Evolutionary conservation across 2,329 filamentous ascomycete genomes (phyloP).

Genomic region (Pestalotiopsis sp.): DNA sequence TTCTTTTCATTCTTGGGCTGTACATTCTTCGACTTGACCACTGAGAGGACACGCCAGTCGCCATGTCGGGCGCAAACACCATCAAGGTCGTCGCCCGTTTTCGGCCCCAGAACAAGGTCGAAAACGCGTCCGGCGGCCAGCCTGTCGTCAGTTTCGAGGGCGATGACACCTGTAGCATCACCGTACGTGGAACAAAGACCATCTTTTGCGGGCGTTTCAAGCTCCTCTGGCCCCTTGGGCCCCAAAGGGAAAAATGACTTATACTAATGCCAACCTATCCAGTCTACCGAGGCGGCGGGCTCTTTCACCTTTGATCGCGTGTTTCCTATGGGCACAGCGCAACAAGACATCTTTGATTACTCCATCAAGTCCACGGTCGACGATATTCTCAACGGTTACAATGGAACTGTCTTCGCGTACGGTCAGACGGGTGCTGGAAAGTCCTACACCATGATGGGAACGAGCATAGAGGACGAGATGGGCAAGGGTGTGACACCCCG

Average conservation of each 20-base stretch:
- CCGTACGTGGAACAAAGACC: slow-evolving; percentile 59
- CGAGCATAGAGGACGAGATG: slow-evolving; percentile 87
- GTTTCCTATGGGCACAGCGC: slow-evolving; percentile 90
- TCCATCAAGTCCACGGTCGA: slow-evolving; percentile 95
- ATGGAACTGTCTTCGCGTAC: slow-evolving; percentile 98
- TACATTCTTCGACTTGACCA: slow-evolving; percentile 18
- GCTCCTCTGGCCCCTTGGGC: slow-evolving; percentile 6
- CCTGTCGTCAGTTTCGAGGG: slow-evolving; percentile 88
- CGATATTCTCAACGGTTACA: slow-evolving; percentile 98
- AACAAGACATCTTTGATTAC: slow-evolving; percentile 96
- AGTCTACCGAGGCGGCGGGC: slow-evolving; percentile 83
- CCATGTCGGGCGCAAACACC: slow-evolving; percentile 63
- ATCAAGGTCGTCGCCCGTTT: slow-evolving; percentile 97
- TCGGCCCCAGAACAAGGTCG: slow-evolving; percentile 93
- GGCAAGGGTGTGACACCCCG: slow-evolving; percentile 94
- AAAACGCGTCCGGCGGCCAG: slow-evolving; percentile 86
- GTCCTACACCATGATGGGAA: slow-evolving; percentile 98
- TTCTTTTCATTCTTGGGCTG: neutral
- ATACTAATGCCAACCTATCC: slow-evolving; percentile 21
- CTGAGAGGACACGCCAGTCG: slow-evolving; percentile 32
- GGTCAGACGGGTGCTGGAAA: slow-evolving; percentile 98
- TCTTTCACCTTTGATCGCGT: slow-evolving; percentile 97
- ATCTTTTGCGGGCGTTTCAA: slow-evolving; percentile 11
- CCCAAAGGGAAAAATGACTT: slow-evolving; percentile 26
- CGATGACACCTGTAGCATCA: slow-evolving; percentile 84